Conservation (phyloP, 2,329 filamentous ascomycete genomes). For the Sclerotinia borealis region DNA sequence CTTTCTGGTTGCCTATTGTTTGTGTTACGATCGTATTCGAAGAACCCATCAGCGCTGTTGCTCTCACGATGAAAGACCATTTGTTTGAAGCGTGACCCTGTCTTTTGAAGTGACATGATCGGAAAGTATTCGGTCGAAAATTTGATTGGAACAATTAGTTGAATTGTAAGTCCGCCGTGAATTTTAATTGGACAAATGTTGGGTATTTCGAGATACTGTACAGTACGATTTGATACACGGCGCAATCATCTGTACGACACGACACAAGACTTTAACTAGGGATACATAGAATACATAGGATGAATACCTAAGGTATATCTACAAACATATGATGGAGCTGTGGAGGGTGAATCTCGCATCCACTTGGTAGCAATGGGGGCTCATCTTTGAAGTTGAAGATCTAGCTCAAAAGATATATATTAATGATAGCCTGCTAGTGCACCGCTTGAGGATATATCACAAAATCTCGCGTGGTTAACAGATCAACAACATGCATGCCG, state of each 20-base stretch:
- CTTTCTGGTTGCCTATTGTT: constrained; percentile 6
- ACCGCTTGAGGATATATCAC: background rate
- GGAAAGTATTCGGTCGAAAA: background rate
- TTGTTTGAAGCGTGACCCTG: background rate
- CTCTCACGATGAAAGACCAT: background rate
- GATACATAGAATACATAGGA: background rate
- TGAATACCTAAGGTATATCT: background rate
- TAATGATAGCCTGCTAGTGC: background rate
- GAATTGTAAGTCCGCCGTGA: background rate
- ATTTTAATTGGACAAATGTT: background rate
- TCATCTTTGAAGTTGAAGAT: background rate
- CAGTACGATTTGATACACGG: background rate
- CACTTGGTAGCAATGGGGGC: constrained; percentile 3
- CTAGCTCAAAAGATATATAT: background rate
- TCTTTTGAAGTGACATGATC: background rate
- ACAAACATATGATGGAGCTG: background rate
- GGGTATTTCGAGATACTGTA: background rate
- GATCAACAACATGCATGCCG: background rate
- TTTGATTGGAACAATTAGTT: background rate
- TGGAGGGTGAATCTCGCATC: background rate
- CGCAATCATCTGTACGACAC: background rate
- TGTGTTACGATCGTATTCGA: constrained; percentile 9
- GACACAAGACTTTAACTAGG: background rate
- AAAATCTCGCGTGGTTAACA: background rate
- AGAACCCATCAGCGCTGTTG: background rate